Percentiles rank a stretch among this genome's conserved stretches.
These are phyloP conservation scores for Carnegiea gigantea DNA, from an alignment of 179 eudicot species.

Conservation along the genomic window DNA sequence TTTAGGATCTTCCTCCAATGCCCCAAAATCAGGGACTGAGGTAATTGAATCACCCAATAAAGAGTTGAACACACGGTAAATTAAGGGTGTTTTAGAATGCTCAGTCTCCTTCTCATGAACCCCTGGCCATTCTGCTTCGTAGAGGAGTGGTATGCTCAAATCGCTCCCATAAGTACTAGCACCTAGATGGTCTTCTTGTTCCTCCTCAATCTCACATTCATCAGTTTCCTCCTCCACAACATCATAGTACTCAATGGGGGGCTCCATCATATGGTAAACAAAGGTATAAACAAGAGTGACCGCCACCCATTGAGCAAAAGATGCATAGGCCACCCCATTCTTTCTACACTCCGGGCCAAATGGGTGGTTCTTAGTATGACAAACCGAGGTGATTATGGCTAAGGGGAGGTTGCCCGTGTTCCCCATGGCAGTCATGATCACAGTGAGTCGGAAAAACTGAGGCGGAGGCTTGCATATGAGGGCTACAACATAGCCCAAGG, in stretches of 20 bases:
- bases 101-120: conserved; percentile 50
- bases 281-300: conserved; percentile 51
- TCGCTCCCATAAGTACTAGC: conserved; percentile 11
- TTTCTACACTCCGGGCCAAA: conserved; percentile 41
- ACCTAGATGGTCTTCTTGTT: background rate
- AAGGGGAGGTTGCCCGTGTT: conserved; percentile 53
- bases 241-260: conserved; percentile 44
- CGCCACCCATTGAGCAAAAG: conserved; percentile 52
- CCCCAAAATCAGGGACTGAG: conserved; percentile 27
- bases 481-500: conserved; percentile 43
- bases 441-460: conserved; percentile 39
- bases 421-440: conserved; percentile 52
- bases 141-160: conserved; percentile 40
- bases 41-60: conserved; percentile 28
- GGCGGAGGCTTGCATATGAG: conserved; percentile 46
- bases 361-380: conserved; percentile 38
- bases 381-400: conserved; percentile 45
- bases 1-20: conserved; percentile 14
- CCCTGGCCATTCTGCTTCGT: conserved; percentile 63
- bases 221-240: conserved; percentile 29
- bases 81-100: conserved; percentile 42
- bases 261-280: conserved; percentile 65
- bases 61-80: conserved; percentile 45
- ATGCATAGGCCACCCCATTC: conserved; percentile 48
- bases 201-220: conserved; percentile 27